phyloP scores from a whole-genome alignment of 1,139 yeast species.

The Suhomyces chickasaworum region DNA sequence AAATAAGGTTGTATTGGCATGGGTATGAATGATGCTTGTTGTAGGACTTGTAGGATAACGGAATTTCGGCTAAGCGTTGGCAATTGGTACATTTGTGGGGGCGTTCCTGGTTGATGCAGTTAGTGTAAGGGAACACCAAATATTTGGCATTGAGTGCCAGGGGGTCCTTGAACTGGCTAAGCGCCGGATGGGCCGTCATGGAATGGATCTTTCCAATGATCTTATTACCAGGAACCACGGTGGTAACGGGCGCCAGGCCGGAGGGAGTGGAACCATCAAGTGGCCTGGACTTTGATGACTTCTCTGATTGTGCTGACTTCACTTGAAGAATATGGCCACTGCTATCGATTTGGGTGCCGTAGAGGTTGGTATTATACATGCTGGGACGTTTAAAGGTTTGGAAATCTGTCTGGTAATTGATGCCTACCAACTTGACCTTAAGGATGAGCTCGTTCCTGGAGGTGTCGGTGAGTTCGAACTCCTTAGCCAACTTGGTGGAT shows the following conservation, averaged over 20 bases:
- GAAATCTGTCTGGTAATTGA: slow-evolving; percentile 31
- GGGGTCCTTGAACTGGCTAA: slow-evolving; percentile 6
- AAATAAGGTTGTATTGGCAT: slow-evolving; percentile 31
- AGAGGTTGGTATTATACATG: slow-evolving; percentile 6
- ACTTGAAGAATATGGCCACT: background rate
- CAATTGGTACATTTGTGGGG: slow-evolving; percentile 29
- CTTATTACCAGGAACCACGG: slow-evolving; percentile 37
- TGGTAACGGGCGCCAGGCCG: background rate
- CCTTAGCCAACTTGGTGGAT: slow-evolving; percentile 33
- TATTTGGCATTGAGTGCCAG: slow-evolving; percentile 23
- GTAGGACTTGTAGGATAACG: slow-evolving; percentile 14
- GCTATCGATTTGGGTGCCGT: background rate
- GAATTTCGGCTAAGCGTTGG: slow-evolving; percentile 9
- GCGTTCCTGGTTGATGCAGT: slow-evolving; percentile 31
- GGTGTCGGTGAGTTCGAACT: slow-evolving; percentile 20
- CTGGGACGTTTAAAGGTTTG: slow-evolving; percentile 18
- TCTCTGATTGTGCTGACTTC: too few species aligned
- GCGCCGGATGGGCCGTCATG: slow-evolving; percentile 13
- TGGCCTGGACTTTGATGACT: too few species aligned
- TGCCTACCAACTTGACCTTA: slow-evolving; percentile 35
- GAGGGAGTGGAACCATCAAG: background rate
- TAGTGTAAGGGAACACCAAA: slow-evolving; percentile 40
- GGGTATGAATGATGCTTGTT: slow-evolving; percentile 18
- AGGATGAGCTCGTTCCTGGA: slow-evolving; percentile 29
- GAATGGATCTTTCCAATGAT: slow-evolving; percentile 31